phyloP scores from a whole-genome alignment of 2,329 filamentous ascomycete genomes.

The Grosmannia huntii region DNA sequence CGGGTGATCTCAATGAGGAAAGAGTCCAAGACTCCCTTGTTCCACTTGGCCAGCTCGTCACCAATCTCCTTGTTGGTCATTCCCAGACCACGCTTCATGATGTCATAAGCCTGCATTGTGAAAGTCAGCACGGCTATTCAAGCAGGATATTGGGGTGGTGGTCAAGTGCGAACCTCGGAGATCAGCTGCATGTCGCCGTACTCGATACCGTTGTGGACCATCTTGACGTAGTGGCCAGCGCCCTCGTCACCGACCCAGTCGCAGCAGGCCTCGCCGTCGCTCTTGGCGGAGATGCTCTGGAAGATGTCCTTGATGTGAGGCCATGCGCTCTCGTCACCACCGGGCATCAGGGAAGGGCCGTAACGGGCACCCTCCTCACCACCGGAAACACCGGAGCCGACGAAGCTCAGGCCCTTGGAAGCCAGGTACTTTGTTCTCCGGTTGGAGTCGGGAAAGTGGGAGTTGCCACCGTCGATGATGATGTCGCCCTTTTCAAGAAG shows the following conservation, averaged over 20 bases:
- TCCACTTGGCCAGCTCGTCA: slow-evolving; percentile 90
- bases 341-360: slow-evolving; percentile 95
- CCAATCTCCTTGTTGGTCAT: slow-evolving; percentile 88
- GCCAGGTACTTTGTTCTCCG: slow-evolving; percentile 83
- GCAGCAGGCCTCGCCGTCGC: slow-evolving; percentile 92
- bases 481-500: slow-evolving; percentile 80
- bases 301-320: slow-evolving; percentile 98
- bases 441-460: slow-evolving; percentile 98
- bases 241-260: slow-evolving; percentile 99
- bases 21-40: slow-evolving; percentile 95
- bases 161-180: slow-evolving; percentile 60
- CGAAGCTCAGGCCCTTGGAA: slow-evolving; percentile 83
- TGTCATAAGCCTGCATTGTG: slow-evolving; percentile 77
- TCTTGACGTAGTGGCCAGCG: slow-evolving; percentile 99
- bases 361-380: slow-evolving; percentile 98
- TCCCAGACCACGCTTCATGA: slow-evolving; percentile 96
- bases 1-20: slow-evolving; percentile 99
- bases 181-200: slow-evolving; percentile 99
- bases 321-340: slow-evolving; percentile 97
- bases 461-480: slow-evolving; percentile 99
- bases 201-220: slow-evolving; percentile 99
- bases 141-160: not conserved
- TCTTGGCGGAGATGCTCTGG: slow-evolving; percentile 96
- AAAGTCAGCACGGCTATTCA: not conserved
- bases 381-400: slow-evolving; percentile 94